Conservation (phyloP, 495 filamentous ascomycete species). For the Aspergillus panamensis region DNA sequence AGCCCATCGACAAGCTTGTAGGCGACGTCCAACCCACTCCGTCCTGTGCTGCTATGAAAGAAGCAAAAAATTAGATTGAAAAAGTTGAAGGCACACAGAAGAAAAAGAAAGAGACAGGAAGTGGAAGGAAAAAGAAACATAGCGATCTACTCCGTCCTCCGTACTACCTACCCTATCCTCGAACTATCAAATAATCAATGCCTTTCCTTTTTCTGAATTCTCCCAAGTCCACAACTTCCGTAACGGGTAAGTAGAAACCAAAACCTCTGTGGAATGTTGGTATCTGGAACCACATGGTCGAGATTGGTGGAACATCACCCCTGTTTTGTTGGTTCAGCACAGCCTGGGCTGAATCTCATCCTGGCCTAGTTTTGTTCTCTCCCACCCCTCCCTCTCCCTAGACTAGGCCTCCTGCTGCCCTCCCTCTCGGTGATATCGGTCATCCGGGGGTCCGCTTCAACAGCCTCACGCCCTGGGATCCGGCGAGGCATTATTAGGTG, state of each 20-base stretch:
- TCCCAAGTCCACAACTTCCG: background rate
- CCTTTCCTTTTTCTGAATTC: background rate
- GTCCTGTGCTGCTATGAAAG: background rate
- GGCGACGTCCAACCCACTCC: background rate
- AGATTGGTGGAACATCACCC: constrained; percentile 21
- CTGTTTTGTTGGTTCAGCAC: constrained; percentile 18
- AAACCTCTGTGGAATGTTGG: constrained; percentile 6
- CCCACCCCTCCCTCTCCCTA: background rate
- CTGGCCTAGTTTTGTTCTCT: background rate
- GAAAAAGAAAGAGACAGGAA: constrained; percentile 8
- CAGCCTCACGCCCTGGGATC: constrained; percentile 23
- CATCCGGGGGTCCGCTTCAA: constrained; percentile 24
- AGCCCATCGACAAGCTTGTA: constrained; percentile 7
- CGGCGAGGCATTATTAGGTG: constrained; percentile 15
- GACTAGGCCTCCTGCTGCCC: constrained; percentile 1
- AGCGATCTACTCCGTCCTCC: too few species aligned
- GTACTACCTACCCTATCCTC: background rate
- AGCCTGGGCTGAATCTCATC: constrained; percentile 14
- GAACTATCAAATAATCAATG: background rate
- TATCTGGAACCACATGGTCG: constrained; percentile 25
- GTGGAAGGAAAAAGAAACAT: background rate
- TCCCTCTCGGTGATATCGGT: constrained; percentile 23
- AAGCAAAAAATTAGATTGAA: constrained; percentile 1
- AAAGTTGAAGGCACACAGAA: constrained; percentile 2
- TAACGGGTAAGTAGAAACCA: too few species aligned